Percentiles rank a stretch among this genome's conserved stretches.
phyloP scores from a whole-genome alignment of 23 red algal genomes.

The Gracilaria domingensis region DNA sequence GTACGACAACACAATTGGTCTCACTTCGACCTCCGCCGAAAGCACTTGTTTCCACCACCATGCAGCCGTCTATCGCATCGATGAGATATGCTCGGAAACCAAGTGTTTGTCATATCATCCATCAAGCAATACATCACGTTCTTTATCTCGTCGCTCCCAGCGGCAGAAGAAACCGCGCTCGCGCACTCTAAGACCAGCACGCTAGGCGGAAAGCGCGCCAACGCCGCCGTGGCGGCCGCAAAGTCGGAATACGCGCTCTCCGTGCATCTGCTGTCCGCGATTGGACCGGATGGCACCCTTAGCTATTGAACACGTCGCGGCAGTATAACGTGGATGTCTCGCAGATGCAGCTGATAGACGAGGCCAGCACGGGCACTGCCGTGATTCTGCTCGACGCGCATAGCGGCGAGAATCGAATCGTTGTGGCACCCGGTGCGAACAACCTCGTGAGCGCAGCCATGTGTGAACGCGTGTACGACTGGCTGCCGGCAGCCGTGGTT shows the following conservation, averaged over 20 bases:
- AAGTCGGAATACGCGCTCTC: neutral
- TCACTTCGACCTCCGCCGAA: too few species aligned
- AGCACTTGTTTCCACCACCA: too few species aligned
- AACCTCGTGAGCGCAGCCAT: neutral
- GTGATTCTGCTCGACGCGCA: slow-evolving; percentile 37
- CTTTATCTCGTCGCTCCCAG: neutral
- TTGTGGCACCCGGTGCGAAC: slow-evolving; percentile 54
- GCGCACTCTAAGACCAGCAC: neutral
- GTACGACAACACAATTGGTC: too few species aligned
- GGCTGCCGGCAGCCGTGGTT: slow-evolving; percentile 23
- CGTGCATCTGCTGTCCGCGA: slow-evolving; percentile 32
- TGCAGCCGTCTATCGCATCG: too few species aligned
- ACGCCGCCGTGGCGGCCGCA: slow-evolving; percentile 52
- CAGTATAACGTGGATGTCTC: slow-evolving; percentile 46
- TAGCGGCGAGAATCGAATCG: slow-evolving; percentile 48
- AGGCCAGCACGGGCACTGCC: slow-evolving; percentile 26
- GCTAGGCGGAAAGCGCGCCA: slow-evolving; percentile 71
- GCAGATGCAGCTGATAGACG: slow-evolving; percentile 6
- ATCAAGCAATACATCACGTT: slow-evolving; percentile 58
- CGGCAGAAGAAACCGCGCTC: slow-evolving; percentile 49
- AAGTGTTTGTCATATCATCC: slow-evolving; percentile 57
- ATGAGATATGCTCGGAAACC: neutral
- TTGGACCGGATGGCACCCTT: slow-evolving; percentile 25
- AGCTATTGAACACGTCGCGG: neutral
- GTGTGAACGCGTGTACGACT: neutral